Conservation (phyloP, 2,329 filamentous ascomycete species). For the Talaromyces sp. region DNA sequence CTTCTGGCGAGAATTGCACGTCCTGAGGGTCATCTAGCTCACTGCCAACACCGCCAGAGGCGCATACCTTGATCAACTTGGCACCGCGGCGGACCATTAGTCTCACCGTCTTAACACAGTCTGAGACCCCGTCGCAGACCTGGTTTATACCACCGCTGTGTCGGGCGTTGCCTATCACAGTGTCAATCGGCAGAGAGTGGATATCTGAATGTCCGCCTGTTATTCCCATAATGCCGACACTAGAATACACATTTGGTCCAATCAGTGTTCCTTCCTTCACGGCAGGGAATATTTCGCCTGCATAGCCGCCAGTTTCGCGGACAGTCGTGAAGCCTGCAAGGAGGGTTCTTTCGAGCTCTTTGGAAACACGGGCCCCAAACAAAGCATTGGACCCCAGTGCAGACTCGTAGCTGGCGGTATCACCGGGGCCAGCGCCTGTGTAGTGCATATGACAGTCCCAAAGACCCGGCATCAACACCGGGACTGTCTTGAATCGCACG, state of each 20-base stretch:
- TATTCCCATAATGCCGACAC: conserved; percentile 41
- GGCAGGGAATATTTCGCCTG: conserved; percentile 39
- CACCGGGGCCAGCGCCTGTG: conserved; percentile 28
- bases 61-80: conserved; percentile 46
- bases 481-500: conserved; percentile 30
- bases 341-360: conserved; percentile 40
- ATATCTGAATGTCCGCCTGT: conserved; percentile 49
- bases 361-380: conserved; percentile 39
- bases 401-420: conserved; percentile 13
- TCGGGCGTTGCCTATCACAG: conserved; percentile 27
- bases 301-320: conserved; percentile 47
- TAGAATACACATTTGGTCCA: conserved; percentile 48
- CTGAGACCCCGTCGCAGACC: conserved; percentile 45
- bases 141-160: conserved; percentile 27
- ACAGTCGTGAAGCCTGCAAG: conserved; percentile 50
- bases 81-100: conserved; percentile 44
- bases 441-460: conserved; percentile 53
- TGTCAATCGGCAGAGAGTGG: conserved; percentile 33
- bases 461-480: conserved; percentile 48
- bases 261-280: conserved; percentile 43
- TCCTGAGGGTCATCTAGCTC: conserved; percentile 41
- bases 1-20: conserved; percentile 42
- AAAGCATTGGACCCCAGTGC: conserved; percentile 24
- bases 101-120: conserved; percentile 42
- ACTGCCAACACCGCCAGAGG: conserved; percentile 42